Percentiles rank a stretch among this genome's conserved stretches.
These are phyloP conservation scores for Teratosphaeria zuluensis DNA, from an alignment of 2,329 filamentous ascomycete genomes.

Conservation along the genomic window DNA sequence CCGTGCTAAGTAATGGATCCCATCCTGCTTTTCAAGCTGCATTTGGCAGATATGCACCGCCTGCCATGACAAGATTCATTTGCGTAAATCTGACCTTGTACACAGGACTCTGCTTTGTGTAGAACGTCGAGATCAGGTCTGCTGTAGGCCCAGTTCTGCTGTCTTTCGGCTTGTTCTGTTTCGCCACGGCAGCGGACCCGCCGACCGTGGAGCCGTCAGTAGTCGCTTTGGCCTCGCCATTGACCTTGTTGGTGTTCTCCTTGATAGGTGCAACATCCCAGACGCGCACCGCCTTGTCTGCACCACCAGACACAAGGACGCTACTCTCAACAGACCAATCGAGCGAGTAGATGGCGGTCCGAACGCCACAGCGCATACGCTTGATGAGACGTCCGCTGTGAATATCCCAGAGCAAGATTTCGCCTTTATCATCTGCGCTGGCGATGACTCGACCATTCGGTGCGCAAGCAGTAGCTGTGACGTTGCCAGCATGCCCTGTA, in stretches of 20 bases:
- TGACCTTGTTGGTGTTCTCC: conserved; percentile 27
- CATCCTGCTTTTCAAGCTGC: conserved; percentile 1
- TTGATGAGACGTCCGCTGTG: conserved; percentile 79
- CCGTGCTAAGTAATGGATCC: not conserved
- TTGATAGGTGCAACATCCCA: conserved; percentile 70
- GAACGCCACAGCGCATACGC: conserved; percentile 85
- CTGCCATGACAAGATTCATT: conserved; percentile 88
- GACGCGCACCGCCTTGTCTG: conserved; percentile 83
- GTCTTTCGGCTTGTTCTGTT: conserved; percentile 20
- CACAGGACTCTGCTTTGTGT: conserved; percentile 91
- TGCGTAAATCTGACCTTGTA: conserved; percentile 88
- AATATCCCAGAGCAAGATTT: conserved; percentile 91
- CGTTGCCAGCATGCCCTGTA: conserved; percentile 78
- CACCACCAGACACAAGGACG: conserved; percentile 79
- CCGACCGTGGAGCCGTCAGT: conserved; percentile 6
- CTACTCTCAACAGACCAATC: conserved; percentile 90
- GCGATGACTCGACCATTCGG: conserved; percentile 86
- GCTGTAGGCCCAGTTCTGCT: conserved; percentile 89
- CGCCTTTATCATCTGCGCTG: conserved; percentile 77
- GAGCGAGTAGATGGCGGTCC: conserved; percentile 86
- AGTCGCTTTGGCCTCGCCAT: conserved; percentile 21
- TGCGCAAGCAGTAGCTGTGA: conserved; percentile 75
- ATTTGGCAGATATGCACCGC: conserved; percentile 55
- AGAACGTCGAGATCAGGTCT: conserved; percentile 89
- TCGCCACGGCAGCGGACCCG: conserved; percentile 18